Percentiles rank a stretch among this genome's conserved stretches.
Conservation (phyloP, 129 eudicot genomes). For the carrot (Daucus carota) region DNA sequence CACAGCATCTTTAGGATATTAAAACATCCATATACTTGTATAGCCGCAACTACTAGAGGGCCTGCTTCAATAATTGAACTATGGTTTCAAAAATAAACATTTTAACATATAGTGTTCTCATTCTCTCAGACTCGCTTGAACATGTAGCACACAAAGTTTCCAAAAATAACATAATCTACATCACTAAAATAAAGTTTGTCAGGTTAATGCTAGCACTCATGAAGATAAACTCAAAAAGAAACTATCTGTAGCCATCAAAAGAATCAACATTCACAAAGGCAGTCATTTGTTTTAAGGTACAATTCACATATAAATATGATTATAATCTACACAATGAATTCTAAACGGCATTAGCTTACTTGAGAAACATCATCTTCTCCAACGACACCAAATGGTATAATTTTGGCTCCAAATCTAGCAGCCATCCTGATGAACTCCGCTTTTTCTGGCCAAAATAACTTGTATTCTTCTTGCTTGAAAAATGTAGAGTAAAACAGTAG, state of each 20-base stretch:
- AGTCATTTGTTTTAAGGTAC: no score
- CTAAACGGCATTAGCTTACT: conserved; percentile 29
- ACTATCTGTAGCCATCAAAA: background rate
- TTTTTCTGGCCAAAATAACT: conserved; percentile 80
- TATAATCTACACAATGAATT: background rate
- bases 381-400: conserved; percentile 75
- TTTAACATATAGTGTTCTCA: background rate
- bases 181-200: background rate
- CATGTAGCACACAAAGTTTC: background rate
- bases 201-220: background rate
- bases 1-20: background rate
- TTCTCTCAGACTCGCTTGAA: background rate
- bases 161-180: background rate
- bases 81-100: background rate
- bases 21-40: background rate
- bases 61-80: background rate
- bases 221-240: background rate
- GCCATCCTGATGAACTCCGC: conserved; percentile 91
- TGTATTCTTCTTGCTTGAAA: conserved; percentile 81
- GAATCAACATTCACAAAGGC: background rate
- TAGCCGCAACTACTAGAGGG: background rate
- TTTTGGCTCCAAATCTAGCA: conserved; percentile 88
- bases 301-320: background rate
- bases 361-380: conserved; percentile 88
- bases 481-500: background rate